Conservation (phyloP, 1,284 basidiomycete genomes). For the Macrocystidia cucumis region DNA sequence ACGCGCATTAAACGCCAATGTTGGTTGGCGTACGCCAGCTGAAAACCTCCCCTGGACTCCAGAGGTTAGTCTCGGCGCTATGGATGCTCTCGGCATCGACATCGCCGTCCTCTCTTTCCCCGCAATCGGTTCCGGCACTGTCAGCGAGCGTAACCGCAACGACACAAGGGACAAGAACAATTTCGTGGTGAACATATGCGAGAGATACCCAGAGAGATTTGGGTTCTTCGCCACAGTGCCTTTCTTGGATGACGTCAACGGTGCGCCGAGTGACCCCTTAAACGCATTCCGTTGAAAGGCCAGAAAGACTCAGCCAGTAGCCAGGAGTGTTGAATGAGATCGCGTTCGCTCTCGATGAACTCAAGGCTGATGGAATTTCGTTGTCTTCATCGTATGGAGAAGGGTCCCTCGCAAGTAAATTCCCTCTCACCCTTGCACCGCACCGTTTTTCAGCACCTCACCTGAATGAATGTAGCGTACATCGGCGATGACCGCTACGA, state of each 20-base stretch:
- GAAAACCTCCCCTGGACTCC: constrained; percentile 63
- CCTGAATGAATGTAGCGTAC: constrained; percentile 36
- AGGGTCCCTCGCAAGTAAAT: constrained; percentile 34
- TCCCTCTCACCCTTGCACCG: constrained; percentile 7
- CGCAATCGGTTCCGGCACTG: constrained; percentile 36
- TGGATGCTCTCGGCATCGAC: constrained; percentile 50
- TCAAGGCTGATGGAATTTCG: constrained; percentile 54
- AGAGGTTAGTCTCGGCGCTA: constrained; percentile 43
- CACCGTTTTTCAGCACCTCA: not conserved
- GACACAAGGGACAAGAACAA: constrained; percentile 40
- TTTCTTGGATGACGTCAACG: constrained; percentile 49
- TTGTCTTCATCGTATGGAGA: constrained; percentile 57
- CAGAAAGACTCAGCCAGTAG: constrained; percentile 3
- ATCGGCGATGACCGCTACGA: constrained; percentile 56
- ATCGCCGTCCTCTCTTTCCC: constrained; percentile 60
- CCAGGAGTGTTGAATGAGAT: constrained; percentile 52
- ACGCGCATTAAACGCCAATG: constrained; percentile 27
- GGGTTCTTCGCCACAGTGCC: constrained; percentile 63
- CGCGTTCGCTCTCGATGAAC: constrained; percentile 44
- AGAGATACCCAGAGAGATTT: constrained; percentile 43
- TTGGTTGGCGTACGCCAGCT: constrained; percentile 54
- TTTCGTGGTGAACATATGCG: constrained; percentile 37
- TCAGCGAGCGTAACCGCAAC: constrained; percentile 31
- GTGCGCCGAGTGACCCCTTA: constrained; percentile 23
- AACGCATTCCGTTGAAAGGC: not conserved